Evolutionary conservation across 2,329 filamentous ascomycete species (phyloP), one percentile per base, ranked within the genome.

Genomic region (Fusarium tupiense): DNA sequence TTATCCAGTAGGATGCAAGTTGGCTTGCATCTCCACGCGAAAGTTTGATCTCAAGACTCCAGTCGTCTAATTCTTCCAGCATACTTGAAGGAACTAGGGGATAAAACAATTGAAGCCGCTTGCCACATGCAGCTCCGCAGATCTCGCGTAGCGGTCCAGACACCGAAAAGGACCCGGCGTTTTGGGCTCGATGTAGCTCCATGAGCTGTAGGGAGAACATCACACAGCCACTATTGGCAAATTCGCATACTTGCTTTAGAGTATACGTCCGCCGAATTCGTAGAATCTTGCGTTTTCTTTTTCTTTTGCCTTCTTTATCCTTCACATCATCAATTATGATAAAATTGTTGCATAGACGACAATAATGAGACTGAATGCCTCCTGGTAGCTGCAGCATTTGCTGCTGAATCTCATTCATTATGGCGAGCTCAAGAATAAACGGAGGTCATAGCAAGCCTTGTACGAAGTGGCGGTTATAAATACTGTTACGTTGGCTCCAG

Each of bases 401-500:
- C 24, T 26, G 24, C 43, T 20, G 43, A 14, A 13, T 46, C 5
- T 26, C 8, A 26, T 46, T 19, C 24, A 46, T 46, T 6, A 26
- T 46, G 17, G 12, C 43, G 24, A 46, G 11, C 24, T 46, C 24
- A 46, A 26, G 24, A 9, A 5, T 8, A 46, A 20, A 46, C 2
- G 2, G 17, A 26, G 19, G 9, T 9, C 4, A 8, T 1, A 26
- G 12, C 1, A 9, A 20, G 43, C 6, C 12, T 14, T 26, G 0
- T 13, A 4, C 1, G 1, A 26, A 14, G 8, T 9, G 17, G 24
- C 17, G 1, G 17, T 2, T 10, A 9, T 10, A 26, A 26, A 20
- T 5, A 24, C 2, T 26, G 43, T 14, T 12, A 19, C 11, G 5
- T 19, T 13, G 43, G 11, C 19, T 20, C 19, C 17, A 46, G 43